Percentiles rank a stretch among this genome's conserved stretches.
Evolutionary conservation across 2,329 filamentous ascomycete species (phyloP).

Genomic region (Lachnellula cervina): DNA sequence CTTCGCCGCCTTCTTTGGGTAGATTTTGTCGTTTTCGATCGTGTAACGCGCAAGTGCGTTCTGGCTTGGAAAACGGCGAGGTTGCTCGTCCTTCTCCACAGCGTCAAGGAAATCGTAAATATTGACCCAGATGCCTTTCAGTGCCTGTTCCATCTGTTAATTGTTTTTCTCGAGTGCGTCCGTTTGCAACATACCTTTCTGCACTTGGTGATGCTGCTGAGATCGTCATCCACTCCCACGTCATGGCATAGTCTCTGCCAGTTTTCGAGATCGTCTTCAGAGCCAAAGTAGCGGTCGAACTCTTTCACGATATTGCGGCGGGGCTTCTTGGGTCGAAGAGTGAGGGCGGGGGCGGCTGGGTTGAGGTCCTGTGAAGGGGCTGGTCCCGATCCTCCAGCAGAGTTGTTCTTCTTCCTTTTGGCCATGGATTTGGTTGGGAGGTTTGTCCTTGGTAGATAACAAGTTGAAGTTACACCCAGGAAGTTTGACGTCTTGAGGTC

Average conservation of each 20-base stretch:
- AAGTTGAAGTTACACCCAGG: too few relatives aligned
- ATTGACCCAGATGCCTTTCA: conserved; percentile 42
- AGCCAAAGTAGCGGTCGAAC: conserved; percentile 21
- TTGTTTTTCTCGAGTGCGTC: background rate
- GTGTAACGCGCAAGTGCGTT: conserved; percentile 36
- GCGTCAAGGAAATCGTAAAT: conserved; percentile 44
- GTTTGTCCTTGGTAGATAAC: too few relatives aligned
- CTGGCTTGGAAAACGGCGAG: conserved; percentile 33
- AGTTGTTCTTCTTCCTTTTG: too few relatives aligned
- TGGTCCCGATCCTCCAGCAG: too few relatives aligned
- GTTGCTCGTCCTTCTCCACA: conserved; percentile 20
- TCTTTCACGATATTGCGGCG: conserved; percentile 11
- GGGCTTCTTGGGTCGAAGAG: background rate
- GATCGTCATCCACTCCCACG: conserved; percentile 36
- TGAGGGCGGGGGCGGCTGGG: too few relatives aligned
- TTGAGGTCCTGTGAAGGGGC: too few relatives aligned
- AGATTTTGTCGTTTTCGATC: conserved; percentile 34
- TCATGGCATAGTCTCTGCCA: conserved; percentile 44
- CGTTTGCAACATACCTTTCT: conserved; percentile 34
- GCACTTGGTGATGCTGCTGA: conserved; percentile 42
- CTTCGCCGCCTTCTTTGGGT: conserved; percentile 41
- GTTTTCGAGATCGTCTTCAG: conserved; percentile 32
- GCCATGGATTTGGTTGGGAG: too few relatives aligned
- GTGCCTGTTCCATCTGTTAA: conserved; percentile 31
- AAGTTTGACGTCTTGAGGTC: too few relatives aligned